Evolutionary conservation across 2,329 filamentous ascomycete species (phyloP), one percentile per base, ranked within the genome.

Genomic region (Hortaea werneckii): DNA sequence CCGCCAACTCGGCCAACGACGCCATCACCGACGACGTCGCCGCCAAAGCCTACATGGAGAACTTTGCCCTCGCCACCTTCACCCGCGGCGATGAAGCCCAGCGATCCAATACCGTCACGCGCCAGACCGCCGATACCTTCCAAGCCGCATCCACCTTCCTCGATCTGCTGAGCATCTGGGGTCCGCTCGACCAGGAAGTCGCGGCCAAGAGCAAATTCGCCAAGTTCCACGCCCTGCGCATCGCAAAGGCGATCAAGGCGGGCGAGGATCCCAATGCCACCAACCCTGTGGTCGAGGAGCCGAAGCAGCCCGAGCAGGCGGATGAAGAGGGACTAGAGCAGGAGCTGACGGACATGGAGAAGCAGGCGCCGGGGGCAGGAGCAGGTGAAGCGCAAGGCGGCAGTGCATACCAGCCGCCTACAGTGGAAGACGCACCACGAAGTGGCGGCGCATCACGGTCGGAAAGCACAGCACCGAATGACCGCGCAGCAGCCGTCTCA

Each of bases 211-310:
- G 90, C 67, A 95, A 94, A 65, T 98, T 87, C 63, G 88, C 90
- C 37, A 98, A 96, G 66, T 98, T 87, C 76, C 94, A 96, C 64
- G 89, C 90, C 2, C 72, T 90, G 32, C 80, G 92, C 47, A 98
- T 98, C 60, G 75, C 85, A 11, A 95, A 87, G 67, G 92, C 92
- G 8, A 77, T 95, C 58, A 92, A 89, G 60, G 85, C 89, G 37
- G 88, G 88, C 44, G 83, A 86, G 54, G 89, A 98, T 60, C 92
- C 92, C 3, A 98, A 98, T 65, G 80, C 83, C 45, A 85, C 86
- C 6, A 96, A 96, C 59, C 90, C 90, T 0, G 79, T 78, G 46
- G 74, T 81, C 30, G 78, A 83, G 47, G 48, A 53, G 44, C 53
- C 50, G 26, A 43, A 46, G 20, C 40, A 41, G 20, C 46, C 49